A percentile compares a stretch with the other conserved stretches of the same genome.
Conservation (phyloP, 257 asterid genomes). For the Nicotiana tomentosiformis region DNA sequence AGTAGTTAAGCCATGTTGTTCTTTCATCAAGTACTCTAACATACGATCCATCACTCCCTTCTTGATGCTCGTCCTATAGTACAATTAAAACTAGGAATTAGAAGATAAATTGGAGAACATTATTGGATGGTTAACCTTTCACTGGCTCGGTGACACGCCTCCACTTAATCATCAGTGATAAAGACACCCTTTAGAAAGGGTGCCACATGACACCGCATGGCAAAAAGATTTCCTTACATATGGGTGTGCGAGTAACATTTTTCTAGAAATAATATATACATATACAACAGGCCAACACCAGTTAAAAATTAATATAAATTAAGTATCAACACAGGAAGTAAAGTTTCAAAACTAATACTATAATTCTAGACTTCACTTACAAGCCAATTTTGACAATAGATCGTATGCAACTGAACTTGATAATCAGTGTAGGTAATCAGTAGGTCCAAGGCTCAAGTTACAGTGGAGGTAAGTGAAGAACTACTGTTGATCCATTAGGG, state of each 20-base stretch:
- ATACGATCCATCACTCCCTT: conserved; percentile 38
- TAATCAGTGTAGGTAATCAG: background rate
- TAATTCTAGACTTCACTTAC: background rate
- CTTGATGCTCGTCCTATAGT: conserved; percentile 42
- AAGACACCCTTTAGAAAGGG: background rate
- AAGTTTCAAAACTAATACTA: background rate
- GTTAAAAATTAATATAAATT: background rate
- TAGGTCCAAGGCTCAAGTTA: background rate
- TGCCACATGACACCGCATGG: background rate
- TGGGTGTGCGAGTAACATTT: background rate
- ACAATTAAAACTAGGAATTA: background rate
- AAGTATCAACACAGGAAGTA: background rate
- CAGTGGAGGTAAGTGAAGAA: background rate
- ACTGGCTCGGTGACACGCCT: background rate
- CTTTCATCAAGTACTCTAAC: conserved; percentile 35
- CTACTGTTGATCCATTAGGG: background rate
- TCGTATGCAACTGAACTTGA: background rate
- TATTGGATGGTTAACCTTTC: background rate
- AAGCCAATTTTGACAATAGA: background rate
- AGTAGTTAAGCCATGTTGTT: conserved; percentile 13
- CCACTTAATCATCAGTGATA: background rate
- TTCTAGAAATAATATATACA: background rate
- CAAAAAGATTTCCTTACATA: background rate
- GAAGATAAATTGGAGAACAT: background rate
- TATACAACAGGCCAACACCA: background rate